Conservation (phyloP, 768 basidiomycete species). For the Leccinum obscurum region DNA sequence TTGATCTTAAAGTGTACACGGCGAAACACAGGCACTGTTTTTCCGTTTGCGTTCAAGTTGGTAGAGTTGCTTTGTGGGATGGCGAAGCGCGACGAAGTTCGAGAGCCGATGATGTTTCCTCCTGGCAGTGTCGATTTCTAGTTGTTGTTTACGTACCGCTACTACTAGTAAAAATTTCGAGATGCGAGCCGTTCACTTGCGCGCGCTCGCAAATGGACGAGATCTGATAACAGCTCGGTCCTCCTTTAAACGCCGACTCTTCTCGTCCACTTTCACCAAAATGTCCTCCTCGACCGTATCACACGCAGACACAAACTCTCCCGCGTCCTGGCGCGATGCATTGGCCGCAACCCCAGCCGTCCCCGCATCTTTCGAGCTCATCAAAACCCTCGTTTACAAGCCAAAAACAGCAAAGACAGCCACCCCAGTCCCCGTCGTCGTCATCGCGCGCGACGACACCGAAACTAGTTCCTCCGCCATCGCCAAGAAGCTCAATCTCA, state of each 20-base stretch:
- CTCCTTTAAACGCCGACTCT: constrained; percentile 18
- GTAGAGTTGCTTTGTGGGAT: constrained; percentile 69
- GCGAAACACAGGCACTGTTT: constrained; percentile 56
- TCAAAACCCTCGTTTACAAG: constrained; percentile 93
- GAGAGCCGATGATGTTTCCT: constrained; percentile 73
- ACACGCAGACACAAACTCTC: constrained; percentile 68
- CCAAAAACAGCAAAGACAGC: constrained; percentile 94
- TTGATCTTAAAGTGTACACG: neutral
- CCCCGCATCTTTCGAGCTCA: constrained; percentile 65
- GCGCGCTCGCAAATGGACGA: constrained; percentile 14
- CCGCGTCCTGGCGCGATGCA: constrained; percentile 74
- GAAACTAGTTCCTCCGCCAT: constrained; percentile 77
- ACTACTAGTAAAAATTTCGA: constrained; percentile 12
- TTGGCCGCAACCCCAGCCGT: constrained; percentile 52
- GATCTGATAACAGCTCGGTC: constrained; percentile 20
- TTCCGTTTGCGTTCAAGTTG: constrained; percentile 76
- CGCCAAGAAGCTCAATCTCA: constrained; percentile 77
- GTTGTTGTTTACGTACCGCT: constrained; percentile 13
- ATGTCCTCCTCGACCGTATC: constrained; percentile 43
- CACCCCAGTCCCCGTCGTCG: constrained; percentile 79
- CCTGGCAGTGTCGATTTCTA: constrained; percentile 41
- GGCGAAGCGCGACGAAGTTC: constrained; percentile 60
- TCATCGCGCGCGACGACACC: constrained; percentile 83
- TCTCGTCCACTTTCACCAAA: constrained; percentile 17
- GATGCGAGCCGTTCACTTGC: constrained; percentile 27